Conservation (phyloP, 768 basidiomycete species). For the Russula griseocarnosa region DNA sequence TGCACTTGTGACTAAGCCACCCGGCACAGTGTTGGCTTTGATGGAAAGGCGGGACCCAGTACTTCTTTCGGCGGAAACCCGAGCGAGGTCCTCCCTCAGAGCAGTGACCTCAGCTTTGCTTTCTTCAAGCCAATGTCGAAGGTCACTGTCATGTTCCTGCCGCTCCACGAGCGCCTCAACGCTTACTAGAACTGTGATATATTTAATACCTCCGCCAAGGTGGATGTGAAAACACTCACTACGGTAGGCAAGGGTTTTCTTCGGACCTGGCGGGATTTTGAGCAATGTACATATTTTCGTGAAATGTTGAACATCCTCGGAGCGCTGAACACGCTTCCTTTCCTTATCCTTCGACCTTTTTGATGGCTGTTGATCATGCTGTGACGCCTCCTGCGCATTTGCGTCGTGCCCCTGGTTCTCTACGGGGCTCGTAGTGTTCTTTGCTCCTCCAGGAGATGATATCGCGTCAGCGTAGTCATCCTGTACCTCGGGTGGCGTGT, state of each 20-base stretch:
- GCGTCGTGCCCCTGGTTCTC: too few relatives aligned
- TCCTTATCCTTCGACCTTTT: not conserved
- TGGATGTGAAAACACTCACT: not conserved
- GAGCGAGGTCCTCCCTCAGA: not conserved
- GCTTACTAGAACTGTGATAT: not conserved
- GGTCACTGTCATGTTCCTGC: not conserved
- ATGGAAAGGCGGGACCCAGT: not conserved
- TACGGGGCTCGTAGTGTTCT: too few relatives aligned
- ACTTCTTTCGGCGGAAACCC: not conserved
- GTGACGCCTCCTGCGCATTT: not conserved
- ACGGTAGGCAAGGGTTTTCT: not conserved
- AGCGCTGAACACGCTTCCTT: constrained; percentile 1
- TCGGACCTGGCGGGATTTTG: not conserved
- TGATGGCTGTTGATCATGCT: not conserved
- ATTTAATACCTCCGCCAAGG: not conserved
- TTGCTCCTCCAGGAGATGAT: not conserved
- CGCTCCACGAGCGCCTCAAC: not conserved
- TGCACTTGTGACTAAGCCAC: not conserved
- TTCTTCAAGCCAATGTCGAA: not conserved
- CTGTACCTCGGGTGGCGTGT: not conserved
- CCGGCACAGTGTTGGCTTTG: not conserved
- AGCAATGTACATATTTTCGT: not conserved
- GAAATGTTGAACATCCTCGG: not conserved
- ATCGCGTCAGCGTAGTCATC: not conserved
- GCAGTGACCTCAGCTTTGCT: not conserved